Evolutionary conservation across 345 rosid species (phyloP), one percentile per base, ranked within the genome.

Genomic region (Bruguiera parviflora): DNA sequence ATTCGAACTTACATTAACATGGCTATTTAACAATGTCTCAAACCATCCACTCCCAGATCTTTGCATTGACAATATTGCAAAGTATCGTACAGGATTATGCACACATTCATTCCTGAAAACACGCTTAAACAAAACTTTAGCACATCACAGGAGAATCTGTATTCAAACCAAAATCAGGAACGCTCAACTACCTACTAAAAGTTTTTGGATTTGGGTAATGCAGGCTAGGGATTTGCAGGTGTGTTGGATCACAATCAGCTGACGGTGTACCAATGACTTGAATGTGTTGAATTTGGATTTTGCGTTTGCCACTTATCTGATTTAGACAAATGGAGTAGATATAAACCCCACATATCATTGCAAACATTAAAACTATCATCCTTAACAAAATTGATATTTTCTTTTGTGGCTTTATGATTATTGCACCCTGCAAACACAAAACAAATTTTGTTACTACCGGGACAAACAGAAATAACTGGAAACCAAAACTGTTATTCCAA

Each of bases 41-140:
- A 89, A 92, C 97, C 99, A 95, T 59, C 99, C 99, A 71, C 97
- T 92, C 61, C 97, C 99, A 0, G 99, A 95, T 80, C 99, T 86
- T 75, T 92, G 97, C 93, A 86, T 89, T 21, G 97, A 89, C 67
- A 92, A 28, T 64, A 92, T 92, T 15, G 85, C 88, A 79, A 92
- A 92, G 78, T 75, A 85, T 22, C 82, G 76, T 60, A 92, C 92
- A 3, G 97, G 96, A 71, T 87, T 92, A 35, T 69, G 73, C 20
- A 68, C 75, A 72, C 97, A 92, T 72, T 89, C 97, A 47, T 67
- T 76, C 86, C 97, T 92, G 79, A 29, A 21, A 65, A 47, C 25
- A 66, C 46, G 16, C n/a, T 19, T 63, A 46, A 3, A 62, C 9
- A 25, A 71, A 21, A 39, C 43, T 28, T 31, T 51, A 65, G 31